Evolutionary conservation across 139 green algal species (phyloP), one percentile per base, ranked within the genome.

Genomic region (Chlorella sp.): DNA sequence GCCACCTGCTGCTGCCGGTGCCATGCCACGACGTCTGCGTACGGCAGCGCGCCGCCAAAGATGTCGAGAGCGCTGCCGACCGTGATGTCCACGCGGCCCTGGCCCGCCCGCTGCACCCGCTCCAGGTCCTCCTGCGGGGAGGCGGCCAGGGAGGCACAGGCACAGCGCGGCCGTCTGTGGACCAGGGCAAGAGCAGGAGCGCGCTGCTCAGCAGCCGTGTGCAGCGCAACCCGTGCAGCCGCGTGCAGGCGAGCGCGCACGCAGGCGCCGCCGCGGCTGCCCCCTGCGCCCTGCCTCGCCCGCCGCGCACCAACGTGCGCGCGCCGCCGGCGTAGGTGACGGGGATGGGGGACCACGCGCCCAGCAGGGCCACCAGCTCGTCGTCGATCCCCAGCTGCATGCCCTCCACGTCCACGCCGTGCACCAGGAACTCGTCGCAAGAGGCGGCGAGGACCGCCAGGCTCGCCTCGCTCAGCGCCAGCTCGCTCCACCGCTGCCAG

Each of bases 391-490:
- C 96, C 59, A 97, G 84, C 86, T 97, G 92, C 92, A 93, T 97
- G 73, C 96, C 96, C 85, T 99, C 96, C 55, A 98, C 94, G 75
- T 99, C 96, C 38, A 99, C 96, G 1, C 93, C 96, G 82, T 99
- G 96, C 42, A 97, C 96, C 74, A 99, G 82, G 70, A 99, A 98
- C 88, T 99, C 96, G 66, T 93, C 90, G 73, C 92, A 97, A 69
- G 74, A 91, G 36, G 78, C 56, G 0, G 92, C 88, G 38, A 99
- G 88, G 5, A 76, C 0, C 0, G 29, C 82, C 41, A 99, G 79
- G 6, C 84, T 92, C 15, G 80, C 71, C 38, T 82, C 63, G 55
- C 74, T 79, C 23, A 98, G 77, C 3, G 73, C 66, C 40, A 93
- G 74, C 29, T 82, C 72, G 62, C 77, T 90, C 77, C 91, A 95